Evolutionary conservation across 768 basidiomycete genomes (phyloP), one percentile per base, ranked within the genome.

Genomic region (Collybiopsis luxurians): DNA sequence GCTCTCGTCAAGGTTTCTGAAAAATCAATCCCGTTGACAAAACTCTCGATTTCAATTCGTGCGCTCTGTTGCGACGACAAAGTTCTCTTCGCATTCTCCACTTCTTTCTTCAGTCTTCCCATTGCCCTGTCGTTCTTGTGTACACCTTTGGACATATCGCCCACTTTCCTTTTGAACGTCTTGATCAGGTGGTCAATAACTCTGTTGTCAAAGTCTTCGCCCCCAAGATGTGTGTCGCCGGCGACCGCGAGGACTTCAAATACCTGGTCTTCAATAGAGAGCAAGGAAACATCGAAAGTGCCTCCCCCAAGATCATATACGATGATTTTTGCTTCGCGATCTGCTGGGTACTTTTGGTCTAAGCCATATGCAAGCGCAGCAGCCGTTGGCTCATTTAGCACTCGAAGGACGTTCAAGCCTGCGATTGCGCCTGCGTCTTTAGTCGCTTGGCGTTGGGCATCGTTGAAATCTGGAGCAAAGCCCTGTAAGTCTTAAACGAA

Each of bases 221-320:
- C 87, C 64, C 87, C 87, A 49, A 89, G 75, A 66, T 87, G 84
- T 57, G 85, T 87, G 74, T 95, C 93, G 76, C 93, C 93, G 59
- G 93, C 91, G 49, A 93, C 94, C 52, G 93, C 90, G 62, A 93
- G 75, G 42, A 92, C 90, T 71, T 92, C 90, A 64, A 92, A 92
- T 68, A 91, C 92, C 71, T 92, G 92, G 61, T 95, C 92, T 68
- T 95, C 92, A 71, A 95, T 94, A 56, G 90, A 90, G 31, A 97
- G 83, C 60, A 97, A 90, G 47, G 95, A 97, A 26, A 98, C 95
- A 83, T 97, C 95, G 76, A 97, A 97, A 47, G 95, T 98, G 75
- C 95, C 95, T 74, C 95, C 95, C 70, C 95, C 95, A 59, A 98
- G 89, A 78, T 98, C 95, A 75, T 96, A 97, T 69, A 97, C 94